Evolutionary conservation across 2,329 filamentous ascomycete species (phyloP).

Genomic region (Byssothecium circinans): DNA sequence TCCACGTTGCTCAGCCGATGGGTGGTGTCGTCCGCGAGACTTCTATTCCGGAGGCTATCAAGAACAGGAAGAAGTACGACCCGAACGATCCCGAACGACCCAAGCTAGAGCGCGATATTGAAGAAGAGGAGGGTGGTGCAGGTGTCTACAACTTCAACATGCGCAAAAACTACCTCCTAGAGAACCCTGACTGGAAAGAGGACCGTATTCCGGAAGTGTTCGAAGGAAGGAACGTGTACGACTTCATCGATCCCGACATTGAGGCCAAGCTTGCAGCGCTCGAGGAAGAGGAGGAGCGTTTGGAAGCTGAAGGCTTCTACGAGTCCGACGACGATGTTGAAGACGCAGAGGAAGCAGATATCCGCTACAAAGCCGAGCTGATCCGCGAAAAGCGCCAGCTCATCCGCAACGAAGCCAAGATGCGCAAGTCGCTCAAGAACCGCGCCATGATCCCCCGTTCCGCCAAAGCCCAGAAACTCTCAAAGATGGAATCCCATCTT

Average conservation of each 20-base stretch:
- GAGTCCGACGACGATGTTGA: constrained; percentile 73
- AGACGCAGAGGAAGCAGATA: constrained; percentile 84
- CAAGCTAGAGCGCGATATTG: constrained; percentile 79
- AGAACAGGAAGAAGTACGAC: constrained; percentile 84
- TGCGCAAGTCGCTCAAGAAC: constrained; percentile 98
- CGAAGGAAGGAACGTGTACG: constrained; percentile 95
- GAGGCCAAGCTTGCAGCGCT: constrained; percentile 87
- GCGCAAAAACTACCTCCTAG: constrained; percentile 82
- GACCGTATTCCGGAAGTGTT: constrained; percentile 94
- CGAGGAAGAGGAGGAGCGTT: constrained; percentile 91
- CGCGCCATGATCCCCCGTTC: constrained; percentile 87
- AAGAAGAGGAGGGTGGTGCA: constrained; percentile 89
- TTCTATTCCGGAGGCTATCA: constrained; percentile 84
- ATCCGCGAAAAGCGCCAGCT: constrained; percentile 93
- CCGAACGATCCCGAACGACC: constrained; percentile 83
- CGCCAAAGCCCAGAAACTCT: constrained; percentile 76
- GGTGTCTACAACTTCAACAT: constrained; percentile 96
- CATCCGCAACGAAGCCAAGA: constrained; percentile 90
- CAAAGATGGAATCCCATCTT: constrained; percentile 83
- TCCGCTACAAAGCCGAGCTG: constrained; percentile 86
- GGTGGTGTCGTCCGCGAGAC: constrained; percentile 76
- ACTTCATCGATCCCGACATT: constrained; percentile 96
- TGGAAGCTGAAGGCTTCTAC: constrained; percentile 92
- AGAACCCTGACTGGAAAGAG: constrained; percentile 90
- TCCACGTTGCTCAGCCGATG: constrained; percentile 95